A percentile compares a stretch with the other conserved stretches of the same genome.
These are phyloP conservation scores for Sporothrix phasma DNA, from an alignment of 2,329 filamentous ascomycete genomes.

Conservation along the genomic window DNA sequence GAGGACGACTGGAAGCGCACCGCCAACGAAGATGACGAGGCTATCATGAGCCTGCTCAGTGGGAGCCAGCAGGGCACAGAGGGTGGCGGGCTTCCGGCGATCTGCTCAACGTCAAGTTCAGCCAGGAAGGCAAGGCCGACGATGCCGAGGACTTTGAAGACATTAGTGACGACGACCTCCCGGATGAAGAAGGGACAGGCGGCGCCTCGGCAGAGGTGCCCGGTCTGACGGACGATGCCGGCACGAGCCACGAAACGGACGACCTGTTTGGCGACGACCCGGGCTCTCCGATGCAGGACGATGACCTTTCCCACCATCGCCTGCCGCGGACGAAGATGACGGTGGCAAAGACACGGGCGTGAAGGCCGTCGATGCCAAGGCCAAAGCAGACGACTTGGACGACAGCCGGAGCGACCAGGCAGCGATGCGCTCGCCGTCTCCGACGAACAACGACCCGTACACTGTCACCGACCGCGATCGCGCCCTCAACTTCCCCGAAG, in stretches of 20 bases:
- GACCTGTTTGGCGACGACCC: slow-evolving; percentile 59
- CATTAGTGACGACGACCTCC: slow-evolving; percentile 84
- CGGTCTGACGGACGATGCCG: slow-evolving; percentile 48
- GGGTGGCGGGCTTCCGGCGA: slow-evolving; percentile 28
- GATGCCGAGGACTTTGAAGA: slow-evolving; percentile 87
- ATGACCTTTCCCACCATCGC: slow-evolving; percentile 27
- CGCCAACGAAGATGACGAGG: slow-evolving; percentile 39
- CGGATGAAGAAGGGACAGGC: slow-evolving; percentile 58
- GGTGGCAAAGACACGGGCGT: neutral
- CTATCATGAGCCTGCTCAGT: slow-evolving; percentile 36
- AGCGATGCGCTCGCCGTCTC: slow-evolving; percentile 26
- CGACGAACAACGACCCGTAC: slow-evolving; percentile 22
- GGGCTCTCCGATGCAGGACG: slow-evolving; percentile 34
- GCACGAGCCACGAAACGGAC: slow-evolving; percentile 50
- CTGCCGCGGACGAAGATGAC: slow-evolving; percentile 29
- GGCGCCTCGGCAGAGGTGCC: slow-evolving; percentile 38
- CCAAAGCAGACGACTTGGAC: neutral
- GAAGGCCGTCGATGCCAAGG: neutral
- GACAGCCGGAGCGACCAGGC: slow-evolving; percentile 19
- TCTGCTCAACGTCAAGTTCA: slow-evolving; percentile 38
- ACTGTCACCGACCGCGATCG: slow-evolving; percentile 25
- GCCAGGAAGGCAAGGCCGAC: slow-evolving; percentile 71
- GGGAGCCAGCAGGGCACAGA: slow-evolving; percentile 32
- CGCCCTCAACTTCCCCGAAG: slow-evolving; percentile 34
- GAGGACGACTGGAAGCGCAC: slow-evolving; percentile 34